Evolutionary conservation across 1,284 basidiomycete genomes (phyloP).

Genomic region (Trichosporon sp.): DNA sequence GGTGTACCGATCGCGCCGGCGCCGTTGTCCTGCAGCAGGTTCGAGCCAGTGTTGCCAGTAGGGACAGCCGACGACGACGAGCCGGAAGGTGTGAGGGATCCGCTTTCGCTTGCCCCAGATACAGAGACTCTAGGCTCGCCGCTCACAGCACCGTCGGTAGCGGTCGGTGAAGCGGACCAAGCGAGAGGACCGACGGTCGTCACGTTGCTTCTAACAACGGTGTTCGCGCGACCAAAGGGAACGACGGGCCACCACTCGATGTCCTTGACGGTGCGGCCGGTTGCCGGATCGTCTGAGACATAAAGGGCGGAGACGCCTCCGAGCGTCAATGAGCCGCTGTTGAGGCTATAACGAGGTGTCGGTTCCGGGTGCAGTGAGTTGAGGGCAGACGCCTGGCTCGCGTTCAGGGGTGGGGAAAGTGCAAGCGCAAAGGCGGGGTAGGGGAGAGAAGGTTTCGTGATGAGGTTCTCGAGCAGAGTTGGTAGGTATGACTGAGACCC

Average conservation of each 20-base stretch:
- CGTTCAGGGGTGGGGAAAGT: conserved; percentile 23
- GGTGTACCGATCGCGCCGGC: background rate
- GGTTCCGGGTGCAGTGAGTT: conserved; percentile 3
- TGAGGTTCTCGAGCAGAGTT: conserved; percentile 35
- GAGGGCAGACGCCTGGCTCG: background rate
- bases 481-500: conserved; percentile 26
- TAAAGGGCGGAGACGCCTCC: conserved; percentile 37
- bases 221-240: conserved; percentile 26
- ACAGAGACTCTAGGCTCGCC: background rate
- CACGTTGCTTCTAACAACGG: background rate
- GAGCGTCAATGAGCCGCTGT: conserved; percentile 32
- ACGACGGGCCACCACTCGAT: conserved; percentile 40
- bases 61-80: background rate
- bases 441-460: conserved; percentile 22
- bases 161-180: background rate
- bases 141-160: background rate
- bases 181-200: background rate
- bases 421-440: conserved; percentile 40
- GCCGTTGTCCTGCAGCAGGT: background rate
- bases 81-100: background rate
- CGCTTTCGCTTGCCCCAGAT: background rate
- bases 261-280: conserved; percentile 28
- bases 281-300: conserved; percentile 21
- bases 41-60: background rate
- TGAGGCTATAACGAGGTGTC: conserved; percentile 18